A percentile compares a stretch with the other conserved stretches of the same genome.
Conservation (phyloP, 2,329 filamentous ascomycete species). For the Colletotrichum zoysiae region DNA sequence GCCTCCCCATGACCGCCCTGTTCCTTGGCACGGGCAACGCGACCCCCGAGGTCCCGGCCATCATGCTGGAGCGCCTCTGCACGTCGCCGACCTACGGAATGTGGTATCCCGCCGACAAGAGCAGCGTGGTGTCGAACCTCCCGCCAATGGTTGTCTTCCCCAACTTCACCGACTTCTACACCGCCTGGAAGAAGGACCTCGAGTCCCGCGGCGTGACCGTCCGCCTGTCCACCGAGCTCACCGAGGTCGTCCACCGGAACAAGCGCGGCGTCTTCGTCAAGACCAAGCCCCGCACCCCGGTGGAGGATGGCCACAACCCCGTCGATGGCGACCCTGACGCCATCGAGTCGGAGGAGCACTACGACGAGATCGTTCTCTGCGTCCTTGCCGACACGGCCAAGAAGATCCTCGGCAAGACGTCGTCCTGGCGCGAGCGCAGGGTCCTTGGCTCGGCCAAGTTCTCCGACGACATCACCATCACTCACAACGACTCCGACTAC, state of each 20-base stretch:
- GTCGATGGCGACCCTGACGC: constrained; percentile 61
- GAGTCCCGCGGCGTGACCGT: constrained; percentile 66
- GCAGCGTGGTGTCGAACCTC: constrained; percentile 64
- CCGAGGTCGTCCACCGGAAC: constrained; percentile 61
- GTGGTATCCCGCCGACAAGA: constrained; percentile 63
- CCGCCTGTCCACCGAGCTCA: constrained; percentile 67
- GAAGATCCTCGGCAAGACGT: constrained; percentile 66
- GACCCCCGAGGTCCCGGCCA: constrained; percentile 74
- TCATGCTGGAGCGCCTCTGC: constrained; percentile 70
- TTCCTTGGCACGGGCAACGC: constrained; percentile 80
- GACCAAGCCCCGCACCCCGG: constrained; percentile 54
- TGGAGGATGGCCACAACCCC: constrained; percentile 49
- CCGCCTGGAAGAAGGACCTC: constrained; percentile 66
- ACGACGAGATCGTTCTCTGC: constrained; percentile 74
- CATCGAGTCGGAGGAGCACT: constrained; percentile 65
- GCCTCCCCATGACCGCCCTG: constrained; percentile 61
- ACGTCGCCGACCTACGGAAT: constrained; percentile 65
- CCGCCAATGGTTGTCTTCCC: constrained; percentile 74
- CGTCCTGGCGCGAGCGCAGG: constrained; percentile 69
- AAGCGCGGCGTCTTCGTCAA: constrained; percentile 65
- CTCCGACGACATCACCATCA: constrained; percentile 75
- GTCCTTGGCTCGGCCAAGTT: constrained; percentile 76
- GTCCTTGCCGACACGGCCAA: constrained; percentile 72
- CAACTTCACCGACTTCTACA: constrained; percentile 69
- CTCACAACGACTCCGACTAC: constrained; percentile 72